These are phyloP conservation scores for Lachnellula suecica DNA, from an alignment of 2,329 filamentous ascomycete genomes.

Conservation along the genomic window DNA sequence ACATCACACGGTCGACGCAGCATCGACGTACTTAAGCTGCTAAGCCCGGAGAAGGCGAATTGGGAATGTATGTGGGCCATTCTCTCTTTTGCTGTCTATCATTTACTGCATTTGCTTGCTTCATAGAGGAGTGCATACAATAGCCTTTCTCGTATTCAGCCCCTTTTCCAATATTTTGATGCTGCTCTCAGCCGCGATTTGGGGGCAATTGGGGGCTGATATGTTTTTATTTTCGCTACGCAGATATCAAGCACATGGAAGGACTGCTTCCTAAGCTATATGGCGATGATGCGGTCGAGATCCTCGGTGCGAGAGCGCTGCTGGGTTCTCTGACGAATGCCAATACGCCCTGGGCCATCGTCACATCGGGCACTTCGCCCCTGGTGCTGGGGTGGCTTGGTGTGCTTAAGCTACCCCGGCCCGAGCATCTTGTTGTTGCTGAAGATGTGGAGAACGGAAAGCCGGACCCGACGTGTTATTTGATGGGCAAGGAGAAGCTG, in stretches of 20 bases:
- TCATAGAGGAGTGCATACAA: background rate
- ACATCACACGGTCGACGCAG: slow-evolving; percentile 89
- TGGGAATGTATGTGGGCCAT: slow-evolving; percentile 75
- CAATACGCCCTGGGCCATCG: slow-evolving; percentile 73
- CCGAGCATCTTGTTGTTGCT: slow-evolving; percentile 68
- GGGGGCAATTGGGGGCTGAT: slow-evolving; percentile 6
- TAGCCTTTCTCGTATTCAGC: slow-evolving; percentile 11
- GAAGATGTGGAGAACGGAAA: slow-evolving; percentile 76
- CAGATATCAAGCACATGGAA: slow-evolving; percentile 80
- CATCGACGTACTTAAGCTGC: slow-evolving; percentile 79
- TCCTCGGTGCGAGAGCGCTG: slow-evolving; percentile 76
- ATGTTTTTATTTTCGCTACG: background rate
- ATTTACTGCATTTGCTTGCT: background rate
- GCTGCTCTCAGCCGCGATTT: slow-evolving; percentile 7
- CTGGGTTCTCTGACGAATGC: slow-evolving; percentile 64
- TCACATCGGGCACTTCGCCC: slow-evolving; percentile 68
- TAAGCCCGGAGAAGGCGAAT: slow-evolving; percentile 82
- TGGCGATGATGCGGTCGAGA: slow-evolving; percentile 77
- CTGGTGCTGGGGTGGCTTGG: slow-evolving; percentile 73
- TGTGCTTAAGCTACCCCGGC: slow-evolving; percentile 63
- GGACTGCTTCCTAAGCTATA: slow-evolving; percentile 73
- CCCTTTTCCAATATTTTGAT: slow-evolving; percentile 2
- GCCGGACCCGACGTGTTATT: slow-evolving; percentile 74
- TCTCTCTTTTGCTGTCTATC: background rate
- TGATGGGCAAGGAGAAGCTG: slow-evolving; percentile 63